Evolutionary conservation across 768 basidiomycete genomes (phyloP), one percentile per base, ranked within the genome.

Genomic region (Lenzites betulinus): DNA sequence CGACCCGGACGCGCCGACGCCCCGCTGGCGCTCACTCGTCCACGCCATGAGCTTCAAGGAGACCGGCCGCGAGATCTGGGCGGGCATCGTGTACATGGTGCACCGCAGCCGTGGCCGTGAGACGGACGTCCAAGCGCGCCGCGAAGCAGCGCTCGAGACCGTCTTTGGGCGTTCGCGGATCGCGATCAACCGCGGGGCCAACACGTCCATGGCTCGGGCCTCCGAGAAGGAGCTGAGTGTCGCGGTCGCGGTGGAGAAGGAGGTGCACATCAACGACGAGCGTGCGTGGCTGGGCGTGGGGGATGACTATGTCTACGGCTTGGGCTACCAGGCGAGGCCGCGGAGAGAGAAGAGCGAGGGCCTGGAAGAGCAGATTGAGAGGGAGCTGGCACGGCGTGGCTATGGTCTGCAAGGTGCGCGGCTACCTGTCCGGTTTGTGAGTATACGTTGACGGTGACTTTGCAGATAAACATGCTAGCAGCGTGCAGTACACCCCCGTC

Each of bases 41-140:
- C 84, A 90, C 67, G 87, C 83, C 7, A 76, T 92, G 71, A 84
- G 89, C 69, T 87, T 87, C 67, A 78, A 84, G 12, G 90, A 92
- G 69, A 87, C 88, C 0, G 80, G 83, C 46, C 75, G 80, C 18
- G 89, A 90, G 70, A 76, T 90, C 18, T 79, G 80, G 78, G 60
- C 71, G 7, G 87, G 87, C 3, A 78, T 74, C 48, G 70, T 84
- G n/a, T 88, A 89, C 70, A 77, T 88, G 70, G 73, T 75, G 61
- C 78, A 81, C 65, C 79, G 80, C 59, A 73, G 79, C 65, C 75
- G 81, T 12, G 84, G 86, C 7, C 78, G 74, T 50, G 85, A 88
- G 67, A 83, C 85, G 6, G 79, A 79, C 49, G 30, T 70, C 61
- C 16, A 81, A 79, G 72, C 77, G 66, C 52, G 77, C 68, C 54